A percentile compares a stretch with the other conserved stretches of the same genome.
These are phyloP conservation scores for Hawksworthiomyces lignivorus DNA, from an alignment of 2,329 filamentous ascomycete species.

Conservation along the genomic window DNA sequence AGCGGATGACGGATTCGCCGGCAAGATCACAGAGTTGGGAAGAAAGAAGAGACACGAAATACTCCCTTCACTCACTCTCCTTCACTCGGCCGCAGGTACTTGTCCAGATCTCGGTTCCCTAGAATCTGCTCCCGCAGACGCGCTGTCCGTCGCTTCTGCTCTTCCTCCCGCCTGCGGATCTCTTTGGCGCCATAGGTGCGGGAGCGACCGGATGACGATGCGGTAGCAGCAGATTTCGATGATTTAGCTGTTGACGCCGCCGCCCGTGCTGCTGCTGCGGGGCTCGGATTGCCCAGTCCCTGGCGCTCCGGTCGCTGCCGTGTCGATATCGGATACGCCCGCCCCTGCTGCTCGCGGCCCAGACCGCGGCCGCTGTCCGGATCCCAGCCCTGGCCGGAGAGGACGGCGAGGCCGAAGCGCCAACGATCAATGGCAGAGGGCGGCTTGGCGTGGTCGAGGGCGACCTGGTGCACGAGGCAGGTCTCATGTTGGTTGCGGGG, in stretches of 20 bases:
- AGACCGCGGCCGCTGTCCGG: constrained; percentile 65
- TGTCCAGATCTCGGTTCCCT: constrained; percentile 65
- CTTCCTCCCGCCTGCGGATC: constrained; percentile 49
- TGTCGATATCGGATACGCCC: constrained; percentile 66
- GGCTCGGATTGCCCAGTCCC: constrained; percentile 53
- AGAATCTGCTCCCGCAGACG: constrained; percentile 66
- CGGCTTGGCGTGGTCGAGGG: constrained; percentile 60
- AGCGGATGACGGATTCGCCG: no score
- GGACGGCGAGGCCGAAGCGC: constrained; percentile 60
- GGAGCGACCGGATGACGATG: constrained; percentile 27
- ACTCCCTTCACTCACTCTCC: background rate
- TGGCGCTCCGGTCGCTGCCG: constrained; percentile 65
- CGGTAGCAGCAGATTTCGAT: constrained; percentile 23
- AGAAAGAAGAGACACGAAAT: no score
- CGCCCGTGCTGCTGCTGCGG: background rate
- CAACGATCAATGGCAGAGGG: constrained; percentile 64
- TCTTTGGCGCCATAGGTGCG: constrained; percentile 59
- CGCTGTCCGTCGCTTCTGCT: constrained; percentile 49
- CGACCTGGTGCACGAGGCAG: constrained; percentile 64
- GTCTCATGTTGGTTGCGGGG: constrained; percentile 39
- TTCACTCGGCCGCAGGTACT: constrained; percentile 51
- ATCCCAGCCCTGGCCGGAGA: constrained; percentile 65
- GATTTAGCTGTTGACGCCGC: constrained; percentile 22
- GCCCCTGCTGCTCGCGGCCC: constrained; percentile 63
- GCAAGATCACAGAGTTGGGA: no score